Evolutionary conservation across 2,329 filamentous ascomycete species (phyloP).

Genomic region (Moelleriella libera): DNA sequence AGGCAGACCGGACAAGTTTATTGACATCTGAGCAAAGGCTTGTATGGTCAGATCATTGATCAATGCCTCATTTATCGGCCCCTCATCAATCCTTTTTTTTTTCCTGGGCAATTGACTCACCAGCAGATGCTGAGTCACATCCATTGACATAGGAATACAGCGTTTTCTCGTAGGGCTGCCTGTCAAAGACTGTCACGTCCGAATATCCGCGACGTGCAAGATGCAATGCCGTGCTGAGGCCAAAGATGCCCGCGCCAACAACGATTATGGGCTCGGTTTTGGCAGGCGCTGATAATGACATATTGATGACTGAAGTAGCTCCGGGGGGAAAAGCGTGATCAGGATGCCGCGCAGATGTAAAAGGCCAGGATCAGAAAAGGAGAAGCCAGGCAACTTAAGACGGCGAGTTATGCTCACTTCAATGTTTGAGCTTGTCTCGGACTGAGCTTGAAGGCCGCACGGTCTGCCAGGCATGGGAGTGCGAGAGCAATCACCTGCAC

Average conservation of each 20-base stretch:
- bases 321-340: too few species aligned
- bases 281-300: neutral
- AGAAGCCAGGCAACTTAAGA: too few species aligned
- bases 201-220: conserved; percentile 24
- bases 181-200: conserved; percentile 33
- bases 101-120: conserved; percentile 6
- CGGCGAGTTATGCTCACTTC: too few species aligned
- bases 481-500: too few species aligned
- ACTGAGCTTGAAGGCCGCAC: too few species aligned
- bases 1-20: conserved; percentile 23
- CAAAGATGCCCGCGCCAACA: conserved; percentile 16
- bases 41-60: neutral
- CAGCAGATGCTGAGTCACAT: conserved; percentile 28
- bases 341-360: too few species aligned
- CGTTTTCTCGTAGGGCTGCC: conserved; percentile 24
- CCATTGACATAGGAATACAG: conserved; percentile 25
- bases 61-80: too few species aligned
- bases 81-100: too few species aligned
- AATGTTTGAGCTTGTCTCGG: too few species aligned
- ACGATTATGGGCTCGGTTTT: conserved; percentile 7
- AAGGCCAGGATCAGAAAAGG: too few species aligned
- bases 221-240: conserved; percentile 19
- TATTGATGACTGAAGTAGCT: neutral
- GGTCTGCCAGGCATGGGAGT: too few species aligned
- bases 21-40: conserved; percentile 15